A percentile compares a stretch with the other conserved stretches of the same genome.
These are phyloP conservation scores for Arthrobotrys entomopaga DNA, from an alignment of 2,329 filamentous ascomycete species.

Conservation along the genomic window DNA sequence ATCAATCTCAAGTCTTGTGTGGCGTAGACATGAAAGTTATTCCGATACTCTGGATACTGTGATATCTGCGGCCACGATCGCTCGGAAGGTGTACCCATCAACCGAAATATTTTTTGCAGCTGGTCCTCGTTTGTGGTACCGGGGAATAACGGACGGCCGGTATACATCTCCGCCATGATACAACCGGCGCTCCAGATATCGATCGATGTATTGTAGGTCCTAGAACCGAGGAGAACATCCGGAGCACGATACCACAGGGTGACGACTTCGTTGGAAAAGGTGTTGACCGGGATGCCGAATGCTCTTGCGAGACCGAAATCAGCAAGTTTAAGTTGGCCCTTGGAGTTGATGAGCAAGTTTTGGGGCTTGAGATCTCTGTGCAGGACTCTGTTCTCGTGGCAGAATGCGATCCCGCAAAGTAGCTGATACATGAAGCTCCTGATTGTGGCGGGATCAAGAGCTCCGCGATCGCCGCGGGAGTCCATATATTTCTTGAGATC, in stretches of 20 bases:
- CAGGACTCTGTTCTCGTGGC: constrained; percentile 94
- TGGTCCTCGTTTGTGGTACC: constrained; percentile 99
- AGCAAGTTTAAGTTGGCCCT: constrained; percentile 88
- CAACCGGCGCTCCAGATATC: constrained; percentile 99
- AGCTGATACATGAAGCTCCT: constrained; percentile 99
- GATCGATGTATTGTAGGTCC: constrained; percentile 99
- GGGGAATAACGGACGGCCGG: constrained; percentile 91
- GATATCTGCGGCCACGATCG: constrained; percentile 95
- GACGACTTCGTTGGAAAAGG: constrained; percentile 97
- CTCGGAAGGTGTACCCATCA: constrained; percentile 98
- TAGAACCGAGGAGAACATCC: constrained; percentile 89
- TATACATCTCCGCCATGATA: constrained; percentile 99
- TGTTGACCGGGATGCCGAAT: constrained; percentile 97
- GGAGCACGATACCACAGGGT: constrained; percentile 98
- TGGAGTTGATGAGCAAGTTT: constrained; percentile 93
- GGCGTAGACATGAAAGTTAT: constrained; percentile 90
- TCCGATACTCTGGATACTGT: constrained; percentile 97
- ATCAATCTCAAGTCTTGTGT: constrained; percentile 90
- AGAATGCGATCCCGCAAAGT: constrained; percentile 94
- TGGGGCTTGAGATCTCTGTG: constrained; percentile 96
- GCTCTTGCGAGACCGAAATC: constrained; percentile 94
- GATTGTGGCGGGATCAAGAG: constrained; percentile 87
- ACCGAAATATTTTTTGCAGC: constrained; percentile 93
- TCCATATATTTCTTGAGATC: constrained; percentile 99
- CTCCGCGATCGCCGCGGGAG: constrained; percentile 85